A percentile compares a stretch with the other conserved stretches of the same genome.
phyloP scores from a whole-genome alignment of 2,329 filamentous ascomycete genomes.

The Dothiorella sarmentorum region DNA sequence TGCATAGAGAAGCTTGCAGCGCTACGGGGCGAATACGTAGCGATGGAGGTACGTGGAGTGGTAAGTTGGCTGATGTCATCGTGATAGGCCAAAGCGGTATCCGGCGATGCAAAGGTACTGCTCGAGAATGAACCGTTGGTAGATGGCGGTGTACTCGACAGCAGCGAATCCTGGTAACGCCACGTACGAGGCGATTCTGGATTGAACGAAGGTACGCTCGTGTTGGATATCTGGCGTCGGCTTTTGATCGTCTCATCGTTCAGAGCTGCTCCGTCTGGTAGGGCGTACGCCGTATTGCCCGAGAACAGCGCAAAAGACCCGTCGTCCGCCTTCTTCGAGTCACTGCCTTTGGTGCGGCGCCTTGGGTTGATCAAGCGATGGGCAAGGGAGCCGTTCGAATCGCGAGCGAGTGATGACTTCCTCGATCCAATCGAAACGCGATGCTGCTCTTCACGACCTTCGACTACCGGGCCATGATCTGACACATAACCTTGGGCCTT shows the following conservation, averaged over 20 bases:
- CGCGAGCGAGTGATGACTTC: slow-evolving; percentile 1
- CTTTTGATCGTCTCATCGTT: slow-evolving; percentile 4
- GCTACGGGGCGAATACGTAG: slow-evolving; percentile 14
- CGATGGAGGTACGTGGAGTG: slow-evolving; percentile 11
- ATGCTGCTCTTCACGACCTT: slow-evolving; percentile 12
- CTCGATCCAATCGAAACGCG: slow-evolving; percentile 8
- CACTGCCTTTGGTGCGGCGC: slow-evolving; percentile 3
- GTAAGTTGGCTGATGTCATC: slow-evolving; percentile 4
- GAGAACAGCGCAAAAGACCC: not conserved
- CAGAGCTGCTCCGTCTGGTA: not conserved
- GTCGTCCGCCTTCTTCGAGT: not conserved
- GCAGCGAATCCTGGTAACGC: not conserved
- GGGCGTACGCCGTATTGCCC: not conserved
- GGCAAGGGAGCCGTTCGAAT: slow-evolving; percentile 1
- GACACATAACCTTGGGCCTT: slow-evolving; percentile 32
- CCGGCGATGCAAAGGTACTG: slow-evolving; percentile 14
- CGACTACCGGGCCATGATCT: slow-evolving; percentile 24
- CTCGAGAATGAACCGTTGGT: slow-evolving; percentile 16
- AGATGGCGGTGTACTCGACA: slow-evolving; percentile 10
- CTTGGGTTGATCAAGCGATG: slow-evolving; percentile 11
- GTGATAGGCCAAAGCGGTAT: slow-evolving; percentile 6
- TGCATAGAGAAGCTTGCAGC: slow-evolving; percentile 13
- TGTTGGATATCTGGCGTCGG: slow-evolving; percentile 1
- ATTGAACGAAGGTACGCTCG: slow-evolving; percentile 2
- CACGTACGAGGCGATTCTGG: slow-evolving; percentile 7